These are phyloP conservation scores for Plectranthus barbatus DNA, from an alignment of 257 asterid species.

Conservation along the genomic window DNA sequence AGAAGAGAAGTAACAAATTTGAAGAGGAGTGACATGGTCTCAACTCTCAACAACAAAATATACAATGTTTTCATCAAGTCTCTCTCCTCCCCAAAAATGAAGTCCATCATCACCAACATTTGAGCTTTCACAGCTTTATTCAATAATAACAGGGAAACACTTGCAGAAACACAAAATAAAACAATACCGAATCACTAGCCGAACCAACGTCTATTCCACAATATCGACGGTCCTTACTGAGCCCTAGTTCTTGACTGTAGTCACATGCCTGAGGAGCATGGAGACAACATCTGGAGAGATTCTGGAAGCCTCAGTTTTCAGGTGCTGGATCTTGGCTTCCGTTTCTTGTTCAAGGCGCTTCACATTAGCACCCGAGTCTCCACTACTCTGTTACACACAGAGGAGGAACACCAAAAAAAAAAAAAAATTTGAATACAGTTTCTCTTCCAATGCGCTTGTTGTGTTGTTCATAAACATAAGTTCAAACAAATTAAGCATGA, in stretches of 20 bases:
- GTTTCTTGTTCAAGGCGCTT: slow-evolving; percentile 90
- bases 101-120: background rate
- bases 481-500: too few species aligned
- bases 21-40: background rate
- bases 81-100: background rate
- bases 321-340: slow-evolving; percentile 47
- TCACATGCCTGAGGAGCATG: slow-evolving; percentile 82
- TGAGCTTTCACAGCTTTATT: slow-evolving; percentile 12
- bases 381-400: slow-evolving; percentile 34
- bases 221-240: too few species aligned
- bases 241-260: slow-evolving; percentile 57
- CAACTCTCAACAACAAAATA: slow-evolving; percentile 5
- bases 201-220: too few species aligned
- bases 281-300: slow-evolving; percentile 63
- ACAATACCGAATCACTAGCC: slow-evolving; percentile 1
- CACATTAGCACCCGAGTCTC: slow-evolving; percentile 75
- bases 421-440: too few species aligned
- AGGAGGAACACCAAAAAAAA: too few species aligned
- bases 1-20: background rate
- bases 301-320: slow-evolving; percentile 54
- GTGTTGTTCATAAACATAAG: too few species aligned
- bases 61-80: slow-evolving; percentile 8
- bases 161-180: slow-evolving; percentile 21
- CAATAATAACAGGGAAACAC: background rate
- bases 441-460: too few species aligned